These are phyloP conservation scores for Coemansia sp. DNA, from an alignment of 192 early-diverging fungal species.

Conservation along the genomic window DNA sequence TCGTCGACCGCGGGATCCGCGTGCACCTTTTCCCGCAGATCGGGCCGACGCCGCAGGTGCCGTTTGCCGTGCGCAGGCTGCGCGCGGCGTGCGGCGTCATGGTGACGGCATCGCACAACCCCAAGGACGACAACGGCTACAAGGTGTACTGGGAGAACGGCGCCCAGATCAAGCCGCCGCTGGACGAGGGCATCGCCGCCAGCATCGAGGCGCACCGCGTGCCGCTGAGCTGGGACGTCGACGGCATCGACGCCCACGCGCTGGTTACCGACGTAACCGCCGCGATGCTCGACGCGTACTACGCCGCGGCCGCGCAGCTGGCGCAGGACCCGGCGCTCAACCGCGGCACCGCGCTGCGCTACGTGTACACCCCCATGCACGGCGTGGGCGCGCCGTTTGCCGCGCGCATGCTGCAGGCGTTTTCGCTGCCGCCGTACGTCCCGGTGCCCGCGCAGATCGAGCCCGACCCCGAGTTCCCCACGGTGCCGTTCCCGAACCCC, in stretches of 20 bases:
- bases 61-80: constrained; percentile 76
- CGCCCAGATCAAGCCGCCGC: constrained; percentile 87
- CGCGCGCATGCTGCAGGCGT: constrained; percentile 59
- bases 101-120: constrained; percentile 96
- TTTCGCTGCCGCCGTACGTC: constrained; percentile 66
- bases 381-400: constrained; percentile 84
- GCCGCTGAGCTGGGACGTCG: constrained; percentile 60
- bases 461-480: constrained; percentile 90
- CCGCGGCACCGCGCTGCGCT: constrained; percentile 25
- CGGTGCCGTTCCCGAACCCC: constrained; percentile 79
- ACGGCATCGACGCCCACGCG: constrained; percentile 54
- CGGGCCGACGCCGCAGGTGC: constrained; percentile 80
- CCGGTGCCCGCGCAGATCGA: constrained; percentile 61
- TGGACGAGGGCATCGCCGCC: constrained; percentile 74
- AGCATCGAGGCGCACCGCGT: constrained; percentile 69
- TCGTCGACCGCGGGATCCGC: constrained; percentile 69
- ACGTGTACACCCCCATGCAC: constrained; percentile 94
- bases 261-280: constrained; percentile 58
- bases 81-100: constrained; percentile 82
- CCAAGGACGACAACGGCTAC: constrained; percentile 91
- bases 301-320: constrained; percentile 53
- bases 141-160: constrained; percentile 88
- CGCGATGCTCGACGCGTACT: constrained; percentile 68
- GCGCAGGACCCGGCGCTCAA: constrained; percentile 12
- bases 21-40: constrained; percentile 72